Conservation (phyloP, 2,329 filamentous ascomycete species). For the Colletotrichum graminicola region DNA sequence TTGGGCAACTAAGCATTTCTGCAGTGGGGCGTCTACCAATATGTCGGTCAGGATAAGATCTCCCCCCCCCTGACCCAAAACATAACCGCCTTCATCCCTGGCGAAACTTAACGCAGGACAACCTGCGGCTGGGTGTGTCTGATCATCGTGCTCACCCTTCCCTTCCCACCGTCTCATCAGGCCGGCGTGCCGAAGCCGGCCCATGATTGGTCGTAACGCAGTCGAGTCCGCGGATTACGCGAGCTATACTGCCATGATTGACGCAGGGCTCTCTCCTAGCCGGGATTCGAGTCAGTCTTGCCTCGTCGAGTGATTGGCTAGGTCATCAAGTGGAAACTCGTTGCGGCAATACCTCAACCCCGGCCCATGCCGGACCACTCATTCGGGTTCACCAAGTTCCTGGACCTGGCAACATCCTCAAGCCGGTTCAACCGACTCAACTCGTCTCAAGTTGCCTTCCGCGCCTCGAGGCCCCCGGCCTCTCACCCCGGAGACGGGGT, state of each 20-base stretch:
- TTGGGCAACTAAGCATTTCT: slow-evolving; percentile 27
- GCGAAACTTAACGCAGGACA: slow-evolving; percentile 35
- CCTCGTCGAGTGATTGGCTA: slow-evolving; percentile 3
- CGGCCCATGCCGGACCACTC: slow-evolving; percentile 18
- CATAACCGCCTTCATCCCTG: slow-evolving; percentile 24
- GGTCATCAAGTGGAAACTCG: neutral
- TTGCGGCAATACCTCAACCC: neutral
- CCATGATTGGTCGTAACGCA: slow-evolving; percentile 11
- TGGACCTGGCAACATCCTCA: slow-evolving; percentile 24
- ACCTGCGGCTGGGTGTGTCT: slow-evolving; percentile 40
- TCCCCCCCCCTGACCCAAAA: slow-evolving; percentile 1
- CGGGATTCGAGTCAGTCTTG: neutral
- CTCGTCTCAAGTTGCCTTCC: slow-evolving; percentile 31
- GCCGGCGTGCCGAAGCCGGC: slow-evolving; percentile 4
- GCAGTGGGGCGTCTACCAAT: slow-evolving; percentile 6
- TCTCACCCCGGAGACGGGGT: neutral
- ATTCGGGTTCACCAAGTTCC: slow-evolving; percentile 20
- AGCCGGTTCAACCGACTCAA: slow-evolving; percentile 10
- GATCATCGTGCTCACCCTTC: slow-evolving; percentile 40
- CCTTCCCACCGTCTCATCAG: slow-evolving; percentile 1
- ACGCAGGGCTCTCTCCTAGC: neutral
- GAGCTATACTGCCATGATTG: slow-evolving; percentile 8
- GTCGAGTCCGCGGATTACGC: slow-evolving; percentile 6
- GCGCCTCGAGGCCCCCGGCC: neutral
- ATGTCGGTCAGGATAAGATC: neutral